Evolutionary conservation across 768 basidiomycete species (phyloP).

Genomic region (Leucogyrophana mollusca): DNA sequence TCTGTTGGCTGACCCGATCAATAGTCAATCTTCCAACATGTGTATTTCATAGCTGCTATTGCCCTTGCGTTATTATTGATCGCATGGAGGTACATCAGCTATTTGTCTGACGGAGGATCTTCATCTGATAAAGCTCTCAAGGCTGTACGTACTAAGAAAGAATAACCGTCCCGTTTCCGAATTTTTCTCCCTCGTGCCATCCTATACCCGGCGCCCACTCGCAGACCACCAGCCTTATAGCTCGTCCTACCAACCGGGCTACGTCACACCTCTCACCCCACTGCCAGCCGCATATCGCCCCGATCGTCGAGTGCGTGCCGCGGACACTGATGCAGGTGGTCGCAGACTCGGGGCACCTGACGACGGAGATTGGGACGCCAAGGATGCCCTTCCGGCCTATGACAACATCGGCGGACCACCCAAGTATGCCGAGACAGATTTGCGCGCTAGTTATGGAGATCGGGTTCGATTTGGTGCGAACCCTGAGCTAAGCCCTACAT

Average conservation of each 20-base stretch:
- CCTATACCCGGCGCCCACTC: conserved; percentile 6
- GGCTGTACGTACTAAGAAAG: conserved; percentile 22
- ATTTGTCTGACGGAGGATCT: background rate
- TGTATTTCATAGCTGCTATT: conserved; percentile 21
- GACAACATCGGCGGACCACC: conserved; percentile 45
- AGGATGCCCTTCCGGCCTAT: conserved; percentile 49
- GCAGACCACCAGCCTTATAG: background rate
- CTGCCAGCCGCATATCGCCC: conserved; percentile 20
- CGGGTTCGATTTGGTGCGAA: too few relatives aligned
- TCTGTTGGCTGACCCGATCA: background rate
- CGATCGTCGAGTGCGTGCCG: conserved; percentile 26
- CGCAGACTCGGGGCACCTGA: conserved; percentile 33
- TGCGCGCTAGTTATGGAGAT: too few relatives aligned
- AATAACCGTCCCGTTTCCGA: conserved; percentile 12
- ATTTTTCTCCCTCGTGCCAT: conserved; percentile 17
- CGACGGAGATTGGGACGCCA: conserved; percentile 33
- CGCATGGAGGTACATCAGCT: conserved; percentile 15
- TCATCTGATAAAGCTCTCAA: background rate
- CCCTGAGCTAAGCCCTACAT: too few relatives aligned
- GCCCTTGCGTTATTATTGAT: conserved; percentile 14
- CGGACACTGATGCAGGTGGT: conserved; percentile 40
- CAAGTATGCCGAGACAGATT: conserved; percentile 34
- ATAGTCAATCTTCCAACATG: conserved; percentile 19
- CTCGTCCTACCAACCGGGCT: conserved; percentile 10
- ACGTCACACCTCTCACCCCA: conserved; percentile 14